Evolutionary conservation across 2,329 filamentous ascomycete genomes (phyloP).

Genomic region (Xylaria polymorpha): DNA sequence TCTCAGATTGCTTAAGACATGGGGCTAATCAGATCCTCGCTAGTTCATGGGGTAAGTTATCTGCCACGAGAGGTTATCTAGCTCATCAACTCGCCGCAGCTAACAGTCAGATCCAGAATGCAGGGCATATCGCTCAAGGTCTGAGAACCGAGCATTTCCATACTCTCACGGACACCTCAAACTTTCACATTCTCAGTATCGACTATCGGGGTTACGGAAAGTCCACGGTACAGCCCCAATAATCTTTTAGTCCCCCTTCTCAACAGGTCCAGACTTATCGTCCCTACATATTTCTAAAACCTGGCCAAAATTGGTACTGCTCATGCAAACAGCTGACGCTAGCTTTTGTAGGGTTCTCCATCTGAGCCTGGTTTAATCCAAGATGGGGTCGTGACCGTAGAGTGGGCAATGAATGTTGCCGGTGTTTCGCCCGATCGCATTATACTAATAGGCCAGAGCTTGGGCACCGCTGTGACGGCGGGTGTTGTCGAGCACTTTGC

Average conservation of each 20-base stretch:
- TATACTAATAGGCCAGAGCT: constrained; percentile 84
- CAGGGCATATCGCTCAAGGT: constrained; percentile 84
- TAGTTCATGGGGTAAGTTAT: constrained; percentile 72
- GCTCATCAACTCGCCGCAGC: constrained; percentile 45
- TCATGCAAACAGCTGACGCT: constrained; percentile 7
- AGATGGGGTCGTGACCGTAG: constrained; percentile 78
- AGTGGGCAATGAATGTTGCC: constrained; percentile 75
- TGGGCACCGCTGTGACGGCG: constrained; percentile 86
- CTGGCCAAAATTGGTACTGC: neutral
- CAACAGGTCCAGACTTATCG: neutral
- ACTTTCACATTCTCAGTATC: constrained; percentile 84
- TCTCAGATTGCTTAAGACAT: neutral
- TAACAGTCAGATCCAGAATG: constrained; percentile 71
- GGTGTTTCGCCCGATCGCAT: constrained; percentile 77
- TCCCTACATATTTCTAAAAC: neutral
- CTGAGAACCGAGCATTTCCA: constrained; percentile 83
- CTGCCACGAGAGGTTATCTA: neutral
- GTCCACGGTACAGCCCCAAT: constrained; percentile 62
- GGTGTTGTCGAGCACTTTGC: constrained; percentile 79
- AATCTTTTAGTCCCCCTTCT: neutral
- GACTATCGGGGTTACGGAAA: constrained; percentile 91
- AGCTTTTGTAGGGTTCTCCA: constrained; percentile 67
- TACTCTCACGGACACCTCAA: constrained; percentile 76
- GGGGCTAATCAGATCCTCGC: constrained; percentile 35
- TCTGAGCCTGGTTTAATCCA: constrained; percentile 83